Evolutionary conservation across 2,329 filamentous ascomycete genomes (phyloP), one percentile per base, ranked within the genome.

Genomic region (Cladosporium sp.): DNA sequence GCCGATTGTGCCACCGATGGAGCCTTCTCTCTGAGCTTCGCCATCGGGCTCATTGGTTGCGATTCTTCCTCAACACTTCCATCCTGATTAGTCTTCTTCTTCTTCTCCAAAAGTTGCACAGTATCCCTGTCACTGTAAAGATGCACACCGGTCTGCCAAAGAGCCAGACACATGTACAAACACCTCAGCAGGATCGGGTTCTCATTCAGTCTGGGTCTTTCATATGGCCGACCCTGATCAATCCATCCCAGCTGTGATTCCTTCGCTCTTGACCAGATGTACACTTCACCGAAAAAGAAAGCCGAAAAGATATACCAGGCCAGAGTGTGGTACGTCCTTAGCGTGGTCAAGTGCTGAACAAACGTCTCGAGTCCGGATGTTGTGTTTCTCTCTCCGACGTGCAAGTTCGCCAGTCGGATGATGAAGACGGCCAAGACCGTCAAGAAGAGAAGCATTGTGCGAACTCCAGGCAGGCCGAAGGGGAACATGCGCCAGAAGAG

Each of bases 401-500:
- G 66, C 39, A 68, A 52, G 50, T 68, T 67, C n/a, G 66, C 63
- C 62, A 96, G 89, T 63, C 91, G 88, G 47, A 96, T 80, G 59
- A 96, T 79, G 71, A 95, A 88, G 58, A 96, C 79, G 51, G 83
- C 75, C 53, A 96, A 80, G 54, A 82, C 83, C 60, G 85, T 86
- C 55, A 86, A 73, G 71, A 91, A 92, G 56, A 96, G 80, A 55
- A 89, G 77, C 13, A 85, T 65, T 6, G 89, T 80, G 60, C 90
- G 86, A 50, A 95, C 69, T 53, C 88, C 89, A 39, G 86, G 82
- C 50, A 78, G 77, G 45, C 89, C 88, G 34, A 96, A 62, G 19
- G 90, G 89, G 58, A 95, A 89, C 86, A 88, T 92, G 60, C 84
- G 76, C 89, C 89, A 96, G 54, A 96, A 50, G 32, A 49, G 57